Evolutionary conservation across 1,139 yeast species (phyloP).

Genomic region (Kurtzmaniella quercitrusa): DNA sequence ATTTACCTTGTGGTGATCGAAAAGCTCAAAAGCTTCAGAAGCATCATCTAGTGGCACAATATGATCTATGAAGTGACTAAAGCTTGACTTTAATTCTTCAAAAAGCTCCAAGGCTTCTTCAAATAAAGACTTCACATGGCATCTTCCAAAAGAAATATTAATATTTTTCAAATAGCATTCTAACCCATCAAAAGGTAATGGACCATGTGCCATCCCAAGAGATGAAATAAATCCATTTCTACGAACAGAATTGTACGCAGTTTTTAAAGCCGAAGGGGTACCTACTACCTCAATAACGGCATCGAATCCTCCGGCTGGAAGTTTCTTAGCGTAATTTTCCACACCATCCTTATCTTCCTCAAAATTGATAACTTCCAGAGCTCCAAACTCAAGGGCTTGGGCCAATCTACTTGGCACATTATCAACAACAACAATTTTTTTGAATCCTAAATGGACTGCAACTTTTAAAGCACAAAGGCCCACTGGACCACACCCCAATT

Average conservation of each 20-base stretch:
- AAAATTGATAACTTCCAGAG: conserved; percentile 37
- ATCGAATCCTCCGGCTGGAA: conserved; percentile 44
- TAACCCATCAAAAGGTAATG: conserved; percentile 53
- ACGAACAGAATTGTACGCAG: conserved; percentile 53
- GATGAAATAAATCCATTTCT: conserved; percentile 58
- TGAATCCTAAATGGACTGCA: conserved; percentile 44
- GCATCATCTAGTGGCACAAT: conserved; percentile 43
- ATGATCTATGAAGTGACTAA: conserved; percentile 47
- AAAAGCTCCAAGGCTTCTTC: conserved; percentile 51
- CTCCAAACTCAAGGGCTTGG: conserved; percentile 45
- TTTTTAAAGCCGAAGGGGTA: conserved; percentile 43
- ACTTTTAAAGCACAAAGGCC: conserved; percentile 53
- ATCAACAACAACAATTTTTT: conserved; percentile 48
- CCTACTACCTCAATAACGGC: conserved; percentile 61
- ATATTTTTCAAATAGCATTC: conserved; percentile 58
- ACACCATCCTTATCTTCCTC: conserved; percentile 29
- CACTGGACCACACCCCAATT: conserved; percentile 65
- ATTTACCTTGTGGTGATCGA: conserved; percentile 52
- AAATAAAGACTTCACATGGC: conserved; percentile 59
- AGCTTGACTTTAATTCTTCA: conserved; percentile 38
- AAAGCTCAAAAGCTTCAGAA: conserved; percentile 43
- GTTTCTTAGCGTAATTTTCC: conserved; percentile 19
- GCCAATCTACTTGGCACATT: conserved; percentile 45
- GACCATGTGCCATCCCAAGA: conserved; percentile 61
- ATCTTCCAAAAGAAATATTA: conserved; percentile 59